Evolutionary conservation across 352 stramenopile genomes (phyloP).

Genomic region (Phytophthora sansomeana): DNA sequence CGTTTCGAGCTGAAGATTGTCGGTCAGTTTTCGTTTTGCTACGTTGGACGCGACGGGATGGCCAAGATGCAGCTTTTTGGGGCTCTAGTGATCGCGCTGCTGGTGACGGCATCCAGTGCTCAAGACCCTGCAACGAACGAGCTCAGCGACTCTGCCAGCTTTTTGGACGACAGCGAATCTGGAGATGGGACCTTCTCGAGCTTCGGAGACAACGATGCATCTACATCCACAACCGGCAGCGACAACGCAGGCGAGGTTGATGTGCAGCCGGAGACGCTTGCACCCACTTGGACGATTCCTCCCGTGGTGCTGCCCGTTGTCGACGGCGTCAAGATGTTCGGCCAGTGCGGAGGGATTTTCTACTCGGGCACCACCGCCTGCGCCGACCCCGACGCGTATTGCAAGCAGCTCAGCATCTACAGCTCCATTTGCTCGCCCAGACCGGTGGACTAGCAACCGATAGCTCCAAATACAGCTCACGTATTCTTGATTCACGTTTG

Average conservation of each 20-base stretch:
- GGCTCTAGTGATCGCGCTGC: neutral
- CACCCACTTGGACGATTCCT: conserved; percentile 12
- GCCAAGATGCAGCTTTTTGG: conserved; percentile 11
- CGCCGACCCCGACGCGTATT: conserved; percentile 27
- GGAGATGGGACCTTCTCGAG: conserved; percentile 5
- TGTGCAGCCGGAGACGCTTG: neutral
- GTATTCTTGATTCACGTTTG: conserved; percentile 5
- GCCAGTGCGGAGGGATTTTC: conserved; percentile 30
- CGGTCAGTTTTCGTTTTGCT: conserved; percentile 24
- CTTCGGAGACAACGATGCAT: conserved; percentile 7
- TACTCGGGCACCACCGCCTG: conserved; percentile 30
- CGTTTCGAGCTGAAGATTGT: neutral
- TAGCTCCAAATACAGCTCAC: conserved; percentile 11
- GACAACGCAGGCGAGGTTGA: no score
- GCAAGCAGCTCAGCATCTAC: conserved; percentile 32
- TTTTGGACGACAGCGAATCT: conserved; percentile 4
- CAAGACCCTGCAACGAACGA: neutral
- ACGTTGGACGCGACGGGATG: neutral
- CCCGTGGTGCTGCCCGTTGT: conserved; percentile 9
- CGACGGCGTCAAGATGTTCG: conserved; percentile 30
- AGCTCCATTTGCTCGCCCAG: conserved; percentile 35
- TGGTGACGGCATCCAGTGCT: neutral
- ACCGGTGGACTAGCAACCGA: neutral
- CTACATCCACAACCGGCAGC: neutral
- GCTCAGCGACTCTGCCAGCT: neutral